Percentiles rank a stretch among this genome's conserved stretches.
These are phyloP conservation scores for Solanum piurae DNA, from an alignment of 257 asterid species.

Conservation along the genomic window DNA sequence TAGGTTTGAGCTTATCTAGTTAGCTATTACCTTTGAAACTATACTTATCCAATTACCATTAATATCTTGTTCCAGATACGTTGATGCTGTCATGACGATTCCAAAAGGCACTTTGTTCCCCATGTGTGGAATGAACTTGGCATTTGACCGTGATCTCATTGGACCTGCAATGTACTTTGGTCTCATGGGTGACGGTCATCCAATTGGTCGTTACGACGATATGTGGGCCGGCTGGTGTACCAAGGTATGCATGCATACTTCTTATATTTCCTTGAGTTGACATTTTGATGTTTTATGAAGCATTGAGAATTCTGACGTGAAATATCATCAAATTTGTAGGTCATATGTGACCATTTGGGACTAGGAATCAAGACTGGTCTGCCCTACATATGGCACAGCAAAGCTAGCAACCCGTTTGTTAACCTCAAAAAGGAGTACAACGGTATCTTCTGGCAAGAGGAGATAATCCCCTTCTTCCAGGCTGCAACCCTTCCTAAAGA, in stretches of 20 bases:
- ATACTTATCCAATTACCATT: background rate
- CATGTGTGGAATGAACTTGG: conserved; percentile 82
- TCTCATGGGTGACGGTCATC: conserved; percentile 88
- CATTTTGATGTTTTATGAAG: background rate
- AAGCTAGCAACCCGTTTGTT: conserved; percentile 83
- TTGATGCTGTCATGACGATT: conserved; percentile 69
- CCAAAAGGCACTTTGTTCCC: conserved; percentile 74
- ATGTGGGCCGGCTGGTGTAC: conserved; percentile 95
- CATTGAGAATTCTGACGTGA: background rate
- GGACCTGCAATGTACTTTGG: conserved; percentile 97
- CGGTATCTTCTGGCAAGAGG: conserved; percentile 82
- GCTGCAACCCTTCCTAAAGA: conserved; percentile 40
- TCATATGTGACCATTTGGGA: conserved; percentile 64
- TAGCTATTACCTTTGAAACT: background rate
- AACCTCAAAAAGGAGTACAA: conserved; percentile 77
- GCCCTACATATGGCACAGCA: conserved; percentile 87
- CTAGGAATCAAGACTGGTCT: conserved; percentile 67
- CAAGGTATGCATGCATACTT: conserved; percentile 28
- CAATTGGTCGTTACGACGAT: conserved; percentile 78
- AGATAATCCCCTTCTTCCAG: conserved; percentile 66
- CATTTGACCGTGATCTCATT: conserved; percentile 59
- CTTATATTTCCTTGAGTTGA: background rate
- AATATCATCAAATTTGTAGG: conserved; percentile 15
- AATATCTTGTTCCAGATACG: conserved; percentile 34
- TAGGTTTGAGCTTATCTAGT: background rate